phyloP scores from a whole-genome alignment of 2,329 filamentous ascomycete species.

The Aspergillus brunneoviolaceus region DNA sequence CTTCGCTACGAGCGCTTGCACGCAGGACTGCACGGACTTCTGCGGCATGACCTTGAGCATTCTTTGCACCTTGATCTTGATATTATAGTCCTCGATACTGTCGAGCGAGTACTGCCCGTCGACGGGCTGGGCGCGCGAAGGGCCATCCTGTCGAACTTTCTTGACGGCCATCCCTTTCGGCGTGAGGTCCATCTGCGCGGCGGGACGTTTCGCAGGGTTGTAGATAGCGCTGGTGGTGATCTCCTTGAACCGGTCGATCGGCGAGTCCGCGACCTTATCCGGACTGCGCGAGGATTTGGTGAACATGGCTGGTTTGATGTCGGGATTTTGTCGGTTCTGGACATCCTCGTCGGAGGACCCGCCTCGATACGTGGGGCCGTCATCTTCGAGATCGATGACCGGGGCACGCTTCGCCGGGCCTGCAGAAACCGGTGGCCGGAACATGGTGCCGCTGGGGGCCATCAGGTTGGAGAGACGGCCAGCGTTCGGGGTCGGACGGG shows the following conservation, averaged over 20 bases:
- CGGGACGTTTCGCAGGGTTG: conserved; percentile 43
- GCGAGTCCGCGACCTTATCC: conserved; percentile 45
- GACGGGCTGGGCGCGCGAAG: conserved; percentile 50
- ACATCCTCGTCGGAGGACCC: conserved; percentile 63
- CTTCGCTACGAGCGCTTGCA: conserved; percentile 51
- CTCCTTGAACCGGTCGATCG: conserved; percentile 43
- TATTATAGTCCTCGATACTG: conserved; percentile 52
- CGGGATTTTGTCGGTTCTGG: conserved; percentile 47
- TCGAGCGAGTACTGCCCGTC: conserved; percentile 46
- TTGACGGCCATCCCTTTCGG: conserved; percentile 39
- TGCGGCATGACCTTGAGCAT: conserved; percentile 52
- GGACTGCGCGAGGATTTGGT: conserved; percentile 44
- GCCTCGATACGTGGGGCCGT: conserved; percentile 58
- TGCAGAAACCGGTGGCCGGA: conserved; percentile 53
- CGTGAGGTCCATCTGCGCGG: conserved; percentile 47
- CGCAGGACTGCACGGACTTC: conserved; percentile 48
- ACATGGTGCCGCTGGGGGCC: conserved; percentile 73
- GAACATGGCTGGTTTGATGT: conserved; percentile 63
- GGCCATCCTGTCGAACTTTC: conserved; percentile 41
- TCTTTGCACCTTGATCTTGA: conserved; percentile 53
- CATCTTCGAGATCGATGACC: conserved; percentile 53
- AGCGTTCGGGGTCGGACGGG: conserved; percentile 35
- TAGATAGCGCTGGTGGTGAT: conserved; percentile 46
- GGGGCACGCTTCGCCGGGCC: conserved; percentile 42
- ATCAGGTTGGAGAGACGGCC: conserved; percentile 61